Conservation (phyloP, 2,329 filamentous ascomycete genomes). For the Colletotrichum musicola region DNA sequence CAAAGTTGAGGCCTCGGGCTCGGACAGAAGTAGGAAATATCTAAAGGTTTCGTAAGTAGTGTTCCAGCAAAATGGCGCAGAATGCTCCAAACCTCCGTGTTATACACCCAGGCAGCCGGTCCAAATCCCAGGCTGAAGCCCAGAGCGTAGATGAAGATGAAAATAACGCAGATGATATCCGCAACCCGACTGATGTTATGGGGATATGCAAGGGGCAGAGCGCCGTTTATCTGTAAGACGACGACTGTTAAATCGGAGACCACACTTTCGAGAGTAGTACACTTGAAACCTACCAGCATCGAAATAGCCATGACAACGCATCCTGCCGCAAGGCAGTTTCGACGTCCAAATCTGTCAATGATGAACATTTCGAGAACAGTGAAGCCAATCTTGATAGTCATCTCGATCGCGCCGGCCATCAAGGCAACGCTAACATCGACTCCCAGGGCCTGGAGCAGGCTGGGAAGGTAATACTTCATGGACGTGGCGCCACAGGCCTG, state of each 20-base stretch:
- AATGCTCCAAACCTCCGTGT: conserved; percentile 60
- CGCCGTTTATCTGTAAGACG: conserved; percentile 63
- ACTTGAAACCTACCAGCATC: conserved; percentile 58
- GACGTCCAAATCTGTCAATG: conserved; percentile 65
- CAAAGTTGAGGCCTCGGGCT: conserved; percentile 67
- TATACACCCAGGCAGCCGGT: conserved; percentile 70
- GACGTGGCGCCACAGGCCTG: conserved; percentile 71
- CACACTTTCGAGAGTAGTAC: neutral
- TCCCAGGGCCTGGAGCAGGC: conserved; percentile 64
- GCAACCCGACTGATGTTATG: conserved; percentile 60
- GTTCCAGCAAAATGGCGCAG: neutral
- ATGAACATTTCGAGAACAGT: conserved; percentile 68
- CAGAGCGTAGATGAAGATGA: conserved; percentile 70
- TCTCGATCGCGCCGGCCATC: conserved; percentile 68
- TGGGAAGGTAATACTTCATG: conserved; percentile 72
- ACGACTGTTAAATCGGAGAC: neutral
- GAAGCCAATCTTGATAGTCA: conserved; percentile 68
- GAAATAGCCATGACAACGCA: conserved; percentile 65
- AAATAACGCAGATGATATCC: conserved; percentile 65
- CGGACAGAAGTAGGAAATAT: conserved; percentile 71
- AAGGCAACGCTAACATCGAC: conserved; percentile 61
- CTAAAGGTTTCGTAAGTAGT: conserved; percentile 41
- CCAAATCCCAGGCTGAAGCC: conserved; percentile 71
- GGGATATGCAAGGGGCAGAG: conserved; percentile 63
- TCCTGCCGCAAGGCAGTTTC: conserved; percentile 61